Conservation (phyloP, 208 protist species). For the Leishmania tarentolae region DNA sequence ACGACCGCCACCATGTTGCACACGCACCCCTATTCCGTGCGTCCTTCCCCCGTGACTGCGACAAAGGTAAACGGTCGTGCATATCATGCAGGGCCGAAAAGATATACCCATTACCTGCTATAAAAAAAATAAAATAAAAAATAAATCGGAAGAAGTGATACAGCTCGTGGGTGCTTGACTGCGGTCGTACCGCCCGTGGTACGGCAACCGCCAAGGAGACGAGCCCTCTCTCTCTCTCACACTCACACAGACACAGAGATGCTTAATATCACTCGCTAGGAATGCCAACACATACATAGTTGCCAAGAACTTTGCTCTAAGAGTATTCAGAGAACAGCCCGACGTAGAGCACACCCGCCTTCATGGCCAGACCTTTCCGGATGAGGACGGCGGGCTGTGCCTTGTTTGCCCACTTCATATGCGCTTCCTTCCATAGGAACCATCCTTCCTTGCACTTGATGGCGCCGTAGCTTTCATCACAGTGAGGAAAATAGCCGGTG, state of each 20-base stretch:
- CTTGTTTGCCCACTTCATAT: slow-evolving; percentile 55
- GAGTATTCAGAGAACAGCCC: slow-evolving; percentile 73
- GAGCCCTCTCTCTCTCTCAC: background rate
- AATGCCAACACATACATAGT: background rate
- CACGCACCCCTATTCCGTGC: background rate
- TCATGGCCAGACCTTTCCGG: slow-evolving; percentile 88
- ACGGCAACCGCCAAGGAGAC: background rate
- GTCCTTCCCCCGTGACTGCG: background rate
- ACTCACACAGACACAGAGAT: background rate
- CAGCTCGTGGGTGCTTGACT: background rate
- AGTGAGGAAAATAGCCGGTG: slow-evolving; percentile 77
- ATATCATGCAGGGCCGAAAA: background rate
- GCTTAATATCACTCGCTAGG: background rate
- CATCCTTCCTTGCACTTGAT: slow-evolving; percentile 80
- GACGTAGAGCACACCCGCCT: slow-evolving; percentile 69
- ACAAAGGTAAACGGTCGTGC: background rate
- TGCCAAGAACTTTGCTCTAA: background rate
- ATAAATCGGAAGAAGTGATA: background rate
- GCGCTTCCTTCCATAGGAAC: slow-evolving; percentile 74
- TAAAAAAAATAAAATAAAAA: background rate
- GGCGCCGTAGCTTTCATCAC: slow-evolving; percentile 58
- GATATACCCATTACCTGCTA: background rate
- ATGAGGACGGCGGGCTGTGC: slow-evolving; percentile 68
- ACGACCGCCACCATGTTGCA: background rate
- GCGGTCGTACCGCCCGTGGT: background rate